Evolutionary conservation across 177 flowering plant genomes (phyloP).

Genomic region (Vitis hybrid): DNA sequence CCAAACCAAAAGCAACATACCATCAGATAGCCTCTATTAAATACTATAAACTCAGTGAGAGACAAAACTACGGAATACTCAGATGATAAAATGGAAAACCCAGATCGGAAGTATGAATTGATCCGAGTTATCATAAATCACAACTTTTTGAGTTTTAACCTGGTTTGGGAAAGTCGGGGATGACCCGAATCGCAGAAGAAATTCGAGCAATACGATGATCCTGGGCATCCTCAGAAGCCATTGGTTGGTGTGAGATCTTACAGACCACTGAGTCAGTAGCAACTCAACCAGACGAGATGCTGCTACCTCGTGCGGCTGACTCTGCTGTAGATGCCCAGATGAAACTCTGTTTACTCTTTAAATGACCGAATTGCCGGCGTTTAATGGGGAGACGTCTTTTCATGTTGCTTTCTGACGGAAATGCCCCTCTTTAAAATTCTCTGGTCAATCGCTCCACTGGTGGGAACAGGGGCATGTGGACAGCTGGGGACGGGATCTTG

Average conservation of each 20-base stretch:
- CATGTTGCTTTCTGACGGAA: too few relatives aligned
- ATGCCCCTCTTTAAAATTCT: too few relatives aligned
- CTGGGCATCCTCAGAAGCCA: conserved; percentile 35
- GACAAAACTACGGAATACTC: background rate
- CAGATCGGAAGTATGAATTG: background rate
- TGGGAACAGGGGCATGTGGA: too few relatives aligned
- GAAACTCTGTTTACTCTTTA: too few relatives aligned
- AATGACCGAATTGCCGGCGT: too few relatives aligned
- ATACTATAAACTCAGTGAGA: background rate
- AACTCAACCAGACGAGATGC: background rate
- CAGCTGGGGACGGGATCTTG: too few relatives aligned
- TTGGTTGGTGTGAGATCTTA: conserved; percentile 7
- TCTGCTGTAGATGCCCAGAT: too few relatives aligned
- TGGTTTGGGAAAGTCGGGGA: conserved; percentile 84
- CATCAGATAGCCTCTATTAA: background rate
- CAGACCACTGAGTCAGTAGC: conserved; percentile 4
- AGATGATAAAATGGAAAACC: background rate
- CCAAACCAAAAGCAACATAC: background rate
- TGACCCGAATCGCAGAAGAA: conserved; percentile 66
- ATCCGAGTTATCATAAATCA: too few relatives aligned
- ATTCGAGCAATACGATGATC: conserved; percentile 52
- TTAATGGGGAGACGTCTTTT: too few relatives aligned
- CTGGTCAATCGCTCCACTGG: too few relatives aligned
- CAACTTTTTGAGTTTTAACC: conserved; percentile 28
- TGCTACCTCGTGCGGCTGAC: too few relatives aligned